Evolutionary conservation across 176 grass and related monocot species (phyloP), one percentile per base, ranked within the genome.

Genomic region (Pharus latifolius): DNA sequence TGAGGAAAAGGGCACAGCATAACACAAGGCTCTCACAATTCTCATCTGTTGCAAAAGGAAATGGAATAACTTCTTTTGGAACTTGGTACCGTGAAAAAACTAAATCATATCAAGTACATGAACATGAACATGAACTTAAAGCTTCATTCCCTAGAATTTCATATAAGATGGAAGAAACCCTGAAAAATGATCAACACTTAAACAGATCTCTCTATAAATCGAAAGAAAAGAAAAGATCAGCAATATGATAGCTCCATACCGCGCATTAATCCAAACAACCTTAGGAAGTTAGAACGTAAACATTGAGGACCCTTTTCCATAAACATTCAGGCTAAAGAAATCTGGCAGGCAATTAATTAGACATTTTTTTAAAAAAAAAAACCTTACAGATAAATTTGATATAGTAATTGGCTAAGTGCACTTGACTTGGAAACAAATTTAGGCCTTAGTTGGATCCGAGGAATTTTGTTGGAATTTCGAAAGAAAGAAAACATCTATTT

Each of bases 201-300:
- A 47, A 46, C 35, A 47, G 43, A 67, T 56, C 51, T 57, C 23
- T 52, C 33, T 3, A 12, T 44, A 29, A 31, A n/a, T n/a, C n/a
- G 7, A 5, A 61, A 33, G 4, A 14, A 11, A 5, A 45, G 37
- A 48, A 66, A 38, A 23, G 16, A 26, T 8, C 27, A 38, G 10
- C 18, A 63, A 51, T 20, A 65, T 54, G 38, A 60, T 49, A 30
- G 31, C 54, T 23, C 31, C 45, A 49, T 73, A 46, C 3, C 17
- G 4, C 4, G 33, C 33, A 33, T 41, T 52, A 56, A 62, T 71
- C 27, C n/a, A 50, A 71, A 62, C 38, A 55, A 33, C 41, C 27
- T 45, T 49, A 11, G 34, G 77, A 71, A 32, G 77, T 71, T 54
- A 41, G 56, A 45, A 61, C 17, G 13, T 59, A 61, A 63, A 23